Conservation (phyloP, 2,329 filamentous ascomycete species). For the Phaeomoniella chlamydospora region DNA sequence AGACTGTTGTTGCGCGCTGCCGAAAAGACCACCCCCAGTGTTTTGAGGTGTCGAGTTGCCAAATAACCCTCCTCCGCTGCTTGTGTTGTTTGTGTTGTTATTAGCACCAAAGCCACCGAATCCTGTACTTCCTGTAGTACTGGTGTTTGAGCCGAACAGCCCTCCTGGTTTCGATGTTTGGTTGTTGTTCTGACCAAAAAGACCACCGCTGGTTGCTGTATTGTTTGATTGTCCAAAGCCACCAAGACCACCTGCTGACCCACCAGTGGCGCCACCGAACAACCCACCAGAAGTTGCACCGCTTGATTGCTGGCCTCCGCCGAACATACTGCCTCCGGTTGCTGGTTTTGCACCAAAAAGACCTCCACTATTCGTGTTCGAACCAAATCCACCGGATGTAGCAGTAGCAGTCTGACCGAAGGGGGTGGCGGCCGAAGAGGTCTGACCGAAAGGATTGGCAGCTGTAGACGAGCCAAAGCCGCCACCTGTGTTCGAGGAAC, state of each 20-base stretch:
- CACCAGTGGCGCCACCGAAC: conserved; percentile 24
- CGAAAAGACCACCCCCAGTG: conserved; percentile 33
- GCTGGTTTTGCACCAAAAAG: conserved; percentile 17
- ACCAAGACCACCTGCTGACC: conserved; percentile 21
- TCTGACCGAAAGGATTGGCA: conserved; percentile 9
- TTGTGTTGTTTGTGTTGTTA: conserved; percentile 26
- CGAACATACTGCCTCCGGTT: conserved; percentile 9
- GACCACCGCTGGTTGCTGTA: conserved; percentile 27
- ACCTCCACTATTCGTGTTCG: conserved; percentile 15
- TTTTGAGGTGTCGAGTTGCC: conserved; percentile 21
- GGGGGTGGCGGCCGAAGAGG: conserved; percentile 11
- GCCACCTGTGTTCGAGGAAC: conserved; percentile 12
- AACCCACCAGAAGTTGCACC: conserved; percentile 18
- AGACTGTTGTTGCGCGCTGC: conserved; percentile 11
- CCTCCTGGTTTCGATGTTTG: conserved; percentile 20
- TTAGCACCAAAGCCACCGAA: conserved; percentile 23
- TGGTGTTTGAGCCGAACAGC: conserved; percentile 9
- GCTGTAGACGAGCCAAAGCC: conserved; percentile 26
- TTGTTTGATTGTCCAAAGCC: conserved; percentile 27
- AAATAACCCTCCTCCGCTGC: conserved; percentile 25
- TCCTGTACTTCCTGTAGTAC: conserved; percentile 17
- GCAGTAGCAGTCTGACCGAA: conserved; percentile 25
- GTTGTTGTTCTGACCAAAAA: conserved; percentile 24
- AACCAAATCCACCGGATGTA: conserved; percentile 20
- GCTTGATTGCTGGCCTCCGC: conserved; percentile 11